phyloP scores from a whole-genome alignment of 2,329 filamentous ascomycete species.

The Aspergillus hiratsukae region DNA sequence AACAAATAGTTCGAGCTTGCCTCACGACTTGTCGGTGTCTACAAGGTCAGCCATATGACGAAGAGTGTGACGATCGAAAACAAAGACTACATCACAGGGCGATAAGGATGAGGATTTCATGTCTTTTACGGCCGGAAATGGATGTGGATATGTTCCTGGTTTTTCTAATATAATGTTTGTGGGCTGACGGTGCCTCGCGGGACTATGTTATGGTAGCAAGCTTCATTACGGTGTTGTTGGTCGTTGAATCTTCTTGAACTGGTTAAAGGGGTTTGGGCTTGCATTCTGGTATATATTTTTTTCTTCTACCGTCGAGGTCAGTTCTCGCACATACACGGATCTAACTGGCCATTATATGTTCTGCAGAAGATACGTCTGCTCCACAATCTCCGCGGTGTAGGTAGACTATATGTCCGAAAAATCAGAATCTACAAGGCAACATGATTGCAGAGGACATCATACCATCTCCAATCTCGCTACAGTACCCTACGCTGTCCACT shows the following conservation, averaged over 20 bases:
- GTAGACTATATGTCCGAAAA: too few species aligned
- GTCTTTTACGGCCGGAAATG: neutral
- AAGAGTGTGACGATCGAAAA: constrained; percentile 90
- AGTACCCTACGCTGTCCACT: neutral
- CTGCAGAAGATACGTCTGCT: neutral
- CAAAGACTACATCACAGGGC: constrained; percentile 61
- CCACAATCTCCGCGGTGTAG: too few species aligned
- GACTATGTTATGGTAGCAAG: neutral
- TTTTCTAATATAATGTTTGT: neutral
- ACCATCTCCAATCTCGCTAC: too few species aligned
- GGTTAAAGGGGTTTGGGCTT: neutral
- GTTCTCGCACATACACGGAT: neutral
- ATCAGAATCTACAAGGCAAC: too few species aligned
- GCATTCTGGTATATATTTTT: neutral
- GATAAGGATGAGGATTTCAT: constrained; percentile 18
- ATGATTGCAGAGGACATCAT: too few species aligned
- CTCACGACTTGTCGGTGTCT: constrained; percentile 90
- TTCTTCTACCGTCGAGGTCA: neutral
- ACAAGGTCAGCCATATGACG: constrained; percentile 99
- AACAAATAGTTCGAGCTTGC: constrained; percentile 76
- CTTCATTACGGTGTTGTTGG: neutral
- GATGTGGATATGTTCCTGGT: neutral
- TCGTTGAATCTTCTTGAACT: neutral
- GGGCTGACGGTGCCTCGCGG: neutral
- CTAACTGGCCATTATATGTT: neutral